Base-by-base conservation (phyloP, 129 eudicot genomes). In the Silybum marianum region DNA sequence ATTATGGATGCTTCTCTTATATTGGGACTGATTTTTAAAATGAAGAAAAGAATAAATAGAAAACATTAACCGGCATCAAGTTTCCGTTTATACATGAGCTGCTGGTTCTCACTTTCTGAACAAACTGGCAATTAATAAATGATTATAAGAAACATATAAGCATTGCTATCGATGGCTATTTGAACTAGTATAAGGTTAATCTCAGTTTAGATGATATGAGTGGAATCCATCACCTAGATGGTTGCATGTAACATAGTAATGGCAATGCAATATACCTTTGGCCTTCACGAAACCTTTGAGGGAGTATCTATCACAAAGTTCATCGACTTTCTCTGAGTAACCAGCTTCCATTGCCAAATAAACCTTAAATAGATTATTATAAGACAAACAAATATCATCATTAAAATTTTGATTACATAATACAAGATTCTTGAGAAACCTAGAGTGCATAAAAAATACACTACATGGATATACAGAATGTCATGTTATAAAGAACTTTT, bases 281-380 rank as follows among this genome's bases (percentile, higher is more conserved):
- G 77, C 79, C 80, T 88, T 86, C 70, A 71, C 69, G 82, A 93
- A 96, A 65, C 97, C 96, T 86, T 86, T 81, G 39, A 96, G 92
- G 66, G 93, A 84, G 77, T 96, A 85, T 54, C 91, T 95, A 39
- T 91, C 87, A 85, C 98, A 91, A 42, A 93, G 90, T 78, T 96
- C 99, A 85, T 93, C 91, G 68, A 91, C 98, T 82, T 96, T 96
- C 87, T 96, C 99, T 9, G 72, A 18, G 75, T 96, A 91, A 71
- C 98, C 98, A 87, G 97, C 97, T 90, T 96, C 99, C 99, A 96
- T 89, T 63, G 99, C 98, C 91, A 93, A 81, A 86, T 90, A 96
- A 40, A 93, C 99, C 99, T 95, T 75, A 26, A 78, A 79, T 18
- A 23, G 48, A 71, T 76, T n/a, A 51, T 11, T 70, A 60, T 25